phyloP scores from a whole-genome alignment of 2,329 filamentous ascomycete genomes.

The Epicoccum nigrum region DNA sequence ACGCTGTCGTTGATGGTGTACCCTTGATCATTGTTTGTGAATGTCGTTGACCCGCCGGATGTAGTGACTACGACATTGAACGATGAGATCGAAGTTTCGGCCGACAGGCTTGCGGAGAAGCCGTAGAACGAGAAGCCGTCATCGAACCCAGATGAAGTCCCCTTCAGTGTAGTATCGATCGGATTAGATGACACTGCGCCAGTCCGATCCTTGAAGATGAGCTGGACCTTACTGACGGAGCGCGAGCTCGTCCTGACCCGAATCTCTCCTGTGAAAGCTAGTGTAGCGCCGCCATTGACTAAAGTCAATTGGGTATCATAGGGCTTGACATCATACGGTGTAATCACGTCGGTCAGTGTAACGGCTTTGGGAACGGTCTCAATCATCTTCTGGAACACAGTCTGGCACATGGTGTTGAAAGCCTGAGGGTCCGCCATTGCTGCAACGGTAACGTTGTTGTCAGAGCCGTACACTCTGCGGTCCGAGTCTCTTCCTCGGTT shows the following conservation, averaged over 20 bases:
- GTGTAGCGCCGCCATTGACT: constrained; percentile 54
- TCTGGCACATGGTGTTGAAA: constrained; percentile 58
- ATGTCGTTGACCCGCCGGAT: constrained; percentile 54
- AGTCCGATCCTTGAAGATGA: constrained; percentile 63
- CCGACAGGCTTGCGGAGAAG: constrained; percentile 55
- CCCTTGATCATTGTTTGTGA: constrained; percentile 64
- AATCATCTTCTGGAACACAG: constrained; percentile 65
- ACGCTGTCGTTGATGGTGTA: constrained; percentile 63
- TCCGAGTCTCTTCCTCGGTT: constrained; percentile 59
- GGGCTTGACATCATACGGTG: constrained; percentile 66
- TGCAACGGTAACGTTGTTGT: constrained; percentile 62
- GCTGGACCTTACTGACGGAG: constrained; percentile 55
- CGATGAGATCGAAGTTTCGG: constrained; percentile 66
- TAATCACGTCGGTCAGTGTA: constrained; percentile 58
- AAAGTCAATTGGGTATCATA: constrained; percentile 63
- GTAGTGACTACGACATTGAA: constrained; percentile 61
- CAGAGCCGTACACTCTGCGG: constrained; percentile 61
- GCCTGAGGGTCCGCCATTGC: constrained; percentile 53
- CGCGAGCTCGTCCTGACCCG: constrained; percentile 62
- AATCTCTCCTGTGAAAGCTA: constrained; percentile 62
- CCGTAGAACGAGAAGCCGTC: constrained; percentile 59
- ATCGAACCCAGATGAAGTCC: constrained; percentile 63
- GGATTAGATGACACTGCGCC: constrained; percentile 56
- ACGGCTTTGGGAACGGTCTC: constrained; percentile 63
- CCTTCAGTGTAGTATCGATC: constrained; percentile 55